Conservation (phyloP, 164 flowering plant genomes). For the Warburgia ugandensis region DNA sequence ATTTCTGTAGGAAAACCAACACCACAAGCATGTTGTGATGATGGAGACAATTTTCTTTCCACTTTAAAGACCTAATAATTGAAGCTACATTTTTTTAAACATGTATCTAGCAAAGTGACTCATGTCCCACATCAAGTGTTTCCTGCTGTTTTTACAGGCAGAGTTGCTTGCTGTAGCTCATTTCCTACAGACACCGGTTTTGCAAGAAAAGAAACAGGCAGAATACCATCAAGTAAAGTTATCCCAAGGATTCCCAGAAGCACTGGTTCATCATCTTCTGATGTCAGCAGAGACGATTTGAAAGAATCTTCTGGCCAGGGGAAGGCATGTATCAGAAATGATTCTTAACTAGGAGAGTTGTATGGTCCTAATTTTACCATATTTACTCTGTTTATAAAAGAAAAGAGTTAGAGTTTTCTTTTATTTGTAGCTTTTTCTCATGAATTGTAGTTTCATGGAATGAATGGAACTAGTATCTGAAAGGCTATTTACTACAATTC, state of each 20-base stretch:
- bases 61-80: too few species aligned
- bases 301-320: constrained; percentile 24
- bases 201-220: constrained; percentile 6
- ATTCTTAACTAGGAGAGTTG: not conserved
- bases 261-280: constrained; percentile 38
- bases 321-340: constrained; percentile 35
- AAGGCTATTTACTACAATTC: too few species aligned
- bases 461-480: too few species aligned
- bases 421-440: not conserved
- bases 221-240: constrained; percentile 18
- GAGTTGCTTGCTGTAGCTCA: constrained; percentile 15
- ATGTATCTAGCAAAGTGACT: too few species aligned
- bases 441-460: too few species aligned
- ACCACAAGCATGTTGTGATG: not conserved
- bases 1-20: not conserved
- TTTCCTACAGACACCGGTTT: constrained; percentile 9
- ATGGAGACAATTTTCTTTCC: not conserved
- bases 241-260: constrained; percentile 29
- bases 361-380: too few species aligned
- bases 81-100: too few species aligned
- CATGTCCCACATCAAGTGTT: not conserved
- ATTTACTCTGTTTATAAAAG: too few species aligned
- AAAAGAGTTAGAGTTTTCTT: not conserved
- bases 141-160: constrained; percentile 21
- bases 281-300: constrained; percentile 24